A percentile compares a stretch with the other conserved stretches of the same genome.
phyloP scores from a whole-genome alignment of 2,329 filamentous ascomycete species.

The Talaromyces sp. region DNA sequence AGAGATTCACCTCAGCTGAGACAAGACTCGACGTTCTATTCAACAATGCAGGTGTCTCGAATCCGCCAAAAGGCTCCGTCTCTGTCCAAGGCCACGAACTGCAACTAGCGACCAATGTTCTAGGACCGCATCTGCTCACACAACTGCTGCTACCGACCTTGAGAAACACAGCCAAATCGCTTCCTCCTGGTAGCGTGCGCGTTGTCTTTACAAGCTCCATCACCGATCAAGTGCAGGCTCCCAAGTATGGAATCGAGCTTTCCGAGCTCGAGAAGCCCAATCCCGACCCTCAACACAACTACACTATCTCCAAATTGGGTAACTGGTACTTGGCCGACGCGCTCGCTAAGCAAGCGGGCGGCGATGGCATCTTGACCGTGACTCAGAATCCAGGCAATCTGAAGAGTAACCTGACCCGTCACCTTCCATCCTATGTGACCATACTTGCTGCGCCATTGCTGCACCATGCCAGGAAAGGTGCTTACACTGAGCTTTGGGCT shows the following conservation, averaged over 20 bases:
- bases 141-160: conserved; percentile 34
- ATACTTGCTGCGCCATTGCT: conserved; percentile 19
- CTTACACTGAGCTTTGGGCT: conserved; percentile 26
- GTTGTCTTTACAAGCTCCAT: conserved; percentile 30
- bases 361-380: conserved; percentile 22
- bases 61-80: conserved; percentile 25
- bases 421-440: conserved; percentile 12
- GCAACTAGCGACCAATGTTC: conserved; percentile 38
- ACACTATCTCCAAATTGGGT: conserved; percentile 22
- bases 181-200: conserved; percentile 26
- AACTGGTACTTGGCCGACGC: conserved; percentile 25
- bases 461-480: conserved; percentile 20
- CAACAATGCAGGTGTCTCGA: conserved; percentile 42
- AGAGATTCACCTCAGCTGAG: conserved; percentile 38
- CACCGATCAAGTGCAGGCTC: conserved; percentile 21
- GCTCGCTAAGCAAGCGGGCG: conserved; percentile 18
- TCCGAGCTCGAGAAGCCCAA: conserved; percentile 17
- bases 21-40: conserved; percentile 43
- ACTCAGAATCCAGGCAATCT: conserved; percentile 28
- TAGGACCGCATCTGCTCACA: conserved; percentile 39
- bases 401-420: conserved; percentile 18
- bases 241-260: conserved; percentile 23
- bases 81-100: conserved; percentile 30
- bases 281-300: conserved; percentile 21
- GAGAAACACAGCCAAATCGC: conserved; percentile 24